These are phyloP conservation scores for Tuber aestivum DNA, from an alignment of 495 filamentous ascomycete species.

Conservation along the genomic window DNA sequence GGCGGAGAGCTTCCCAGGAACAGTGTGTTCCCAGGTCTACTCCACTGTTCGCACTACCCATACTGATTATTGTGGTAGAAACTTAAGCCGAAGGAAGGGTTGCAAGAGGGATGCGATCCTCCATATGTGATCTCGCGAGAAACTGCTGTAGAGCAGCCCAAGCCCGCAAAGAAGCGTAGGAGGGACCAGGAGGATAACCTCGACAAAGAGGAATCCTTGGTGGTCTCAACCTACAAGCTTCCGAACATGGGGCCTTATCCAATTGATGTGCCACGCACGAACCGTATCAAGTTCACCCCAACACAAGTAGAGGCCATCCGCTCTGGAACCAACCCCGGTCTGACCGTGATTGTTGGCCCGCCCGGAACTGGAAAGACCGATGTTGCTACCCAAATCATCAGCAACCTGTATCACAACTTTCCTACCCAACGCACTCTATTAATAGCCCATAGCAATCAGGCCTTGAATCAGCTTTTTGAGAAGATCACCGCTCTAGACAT, in stretches of 20 bases:
- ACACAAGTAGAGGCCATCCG: conserved; percentile 86
- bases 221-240: conserved; percentile 86
- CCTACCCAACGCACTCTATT: conserved; percentile 85
- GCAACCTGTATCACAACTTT: conserved; percentile 98
- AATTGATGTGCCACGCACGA: conserved; percentile 76
- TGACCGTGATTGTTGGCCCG: conserved; percentile 91
- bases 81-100: conserved; percentile 67
- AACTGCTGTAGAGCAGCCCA: conserved; percentile 46
- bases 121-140: conserved; percentile 68
- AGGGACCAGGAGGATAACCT: conserved; percentile 60
- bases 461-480: conserved; percentile 96
- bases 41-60: background rate
- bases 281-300: conserved; percentile 80
- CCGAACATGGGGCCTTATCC: conserved; percentile 89
- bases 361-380: conserved; percentile 98
- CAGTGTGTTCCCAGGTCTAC: conserved; percentile 38
- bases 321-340: conserved; percentile 88
- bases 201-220: conserved; percentile 58
- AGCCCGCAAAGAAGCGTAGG: conserved; percentile 76
- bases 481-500: conserved; percentile 94
- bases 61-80: conserved; percentile 45
- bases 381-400: conserved; percentile 96
- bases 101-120: conserved; percentile 68
- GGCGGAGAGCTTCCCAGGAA: conserved; percentile 76
- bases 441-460: conserved; percentile 96